A percentile compares a stretch with the other conserved stretches of the same genome.
phyloP scores from a whole-genome alignment of 78 protist genomes.

The Isochrysis galbana region DNA sequence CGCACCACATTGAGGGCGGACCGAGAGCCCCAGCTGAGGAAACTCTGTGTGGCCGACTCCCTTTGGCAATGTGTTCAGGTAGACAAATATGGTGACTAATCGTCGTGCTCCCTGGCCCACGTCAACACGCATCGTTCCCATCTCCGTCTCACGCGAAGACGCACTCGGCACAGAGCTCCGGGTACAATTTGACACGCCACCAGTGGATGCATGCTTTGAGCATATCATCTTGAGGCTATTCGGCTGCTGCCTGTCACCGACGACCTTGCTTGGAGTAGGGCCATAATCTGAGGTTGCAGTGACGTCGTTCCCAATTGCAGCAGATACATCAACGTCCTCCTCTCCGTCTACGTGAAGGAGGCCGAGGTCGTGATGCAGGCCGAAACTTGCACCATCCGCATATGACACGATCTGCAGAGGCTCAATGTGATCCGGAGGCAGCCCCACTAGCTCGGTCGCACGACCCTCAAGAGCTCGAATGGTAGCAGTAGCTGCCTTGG shows the following conservation, averaged over 20 bases:
- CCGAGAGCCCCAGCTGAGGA: neutral
- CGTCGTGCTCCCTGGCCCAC: neutral
- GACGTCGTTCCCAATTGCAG: too few relatives aligned
- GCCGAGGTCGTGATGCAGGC: neutral
- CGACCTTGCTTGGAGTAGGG: too few relatives aligned
- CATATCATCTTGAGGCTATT: too few relatives aligned
- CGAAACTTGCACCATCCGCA: neutral
- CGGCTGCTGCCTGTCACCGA: too few relatives aligned
- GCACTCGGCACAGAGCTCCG: too few relatives aligned
- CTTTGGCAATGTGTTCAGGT: neutral
- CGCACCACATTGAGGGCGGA: neutral
- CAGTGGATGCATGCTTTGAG: too few relatives aligned
- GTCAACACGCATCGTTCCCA: neutral
- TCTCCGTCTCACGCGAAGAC: too few relatives aligned
- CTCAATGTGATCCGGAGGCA: slow-evolving; percentile 6
- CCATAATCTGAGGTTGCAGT: too few relatives aligned
- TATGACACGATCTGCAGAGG: neutral
- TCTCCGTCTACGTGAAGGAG: neutral
- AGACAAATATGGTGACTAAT: neutral
- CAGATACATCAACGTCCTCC: neutral
- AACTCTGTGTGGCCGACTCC: neutral
- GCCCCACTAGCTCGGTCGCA: slow-evolving; percentile 1
- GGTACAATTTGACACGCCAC: too few relatives aligned
- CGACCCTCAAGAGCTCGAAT: neutral
- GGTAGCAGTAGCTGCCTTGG: neutral